A percentile compares a stretch with the other conserved stretches of the same genome.
Conservation (phyloP, 2,329 filamentous ascomycete genomes). For the Torrubiellomyces zombiae region DNA sequence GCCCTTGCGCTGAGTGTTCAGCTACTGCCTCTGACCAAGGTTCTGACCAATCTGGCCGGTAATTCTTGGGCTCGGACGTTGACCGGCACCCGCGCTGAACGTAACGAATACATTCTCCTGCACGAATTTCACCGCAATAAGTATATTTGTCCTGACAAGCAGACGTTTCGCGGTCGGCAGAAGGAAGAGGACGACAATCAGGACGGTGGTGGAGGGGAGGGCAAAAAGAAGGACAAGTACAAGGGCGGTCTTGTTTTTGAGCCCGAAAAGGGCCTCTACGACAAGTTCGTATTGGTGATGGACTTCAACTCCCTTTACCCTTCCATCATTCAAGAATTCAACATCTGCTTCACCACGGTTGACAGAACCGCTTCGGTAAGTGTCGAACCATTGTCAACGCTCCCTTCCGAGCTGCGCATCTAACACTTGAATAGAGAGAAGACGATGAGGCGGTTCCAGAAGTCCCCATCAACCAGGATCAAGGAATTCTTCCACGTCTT, state of each 20-base stretch:
- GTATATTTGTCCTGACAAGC: constrained; percentile 95
- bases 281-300: constrained; percentile 98
- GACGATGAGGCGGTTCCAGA: constrained; percentile 83
- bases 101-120: constrained; percentile 97
- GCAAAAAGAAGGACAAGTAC: constrained; percentile 98
- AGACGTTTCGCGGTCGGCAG: constrained; percentile 58
- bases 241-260: constrained; percentile 98
- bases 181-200: constrained; percentile 54
- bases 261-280: constrained; percentile 91
- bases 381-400: constrained; percentile 3
- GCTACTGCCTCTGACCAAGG: constrained; percentile 84
- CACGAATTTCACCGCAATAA: constrained; percentile 95
- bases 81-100: constrained; percentile 87
- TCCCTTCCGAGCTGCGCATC: constrained; percentile 11
- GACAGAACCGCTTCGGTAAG: constrained; percentile 58
- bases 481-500: constrained; percentile 75
- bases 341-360: constrained; percentile 98
- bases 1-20: constrained; percentile 79
- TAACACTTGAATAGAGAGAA: constrained; percentile 22
- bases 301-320: constrained; percentile 99
- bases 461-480: constrained; percentile 59
- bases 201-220: constrained; percentile 52
- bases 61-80: constrained; percentile 97
- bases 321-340: constrained; percentile 97
- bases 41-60: constrained; percentile 87